phyloP scores from a whole-genome alignment of 2,329 filamentous ascomycete species.

The Ophiostoma sp. region DNA sequence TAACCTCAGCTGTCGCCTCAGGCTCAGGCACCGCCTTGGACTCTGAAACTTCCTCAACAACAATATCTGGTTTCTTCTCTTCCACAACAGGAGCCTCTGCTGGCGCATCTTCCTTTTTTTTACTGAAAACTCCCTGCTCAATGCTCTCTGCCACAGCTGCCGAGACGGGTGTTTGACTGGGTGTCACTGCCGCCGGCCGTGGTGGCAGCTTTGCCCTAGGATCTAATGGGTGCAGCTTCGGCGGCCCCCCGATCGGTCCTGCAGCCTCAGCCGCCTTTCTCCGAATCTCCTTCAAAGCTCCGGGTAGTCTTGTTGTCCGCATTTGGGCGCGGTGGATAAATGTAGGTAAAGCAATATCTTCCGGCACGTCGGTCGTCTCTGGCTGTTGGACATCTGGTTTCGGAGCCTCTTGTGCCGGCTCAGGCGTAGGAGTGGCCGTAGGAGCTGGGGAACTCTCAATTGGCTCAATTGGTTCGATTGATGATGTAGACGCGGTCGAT shows the following conservation, averaged over 20 bases:
- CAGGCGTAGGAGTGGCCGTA: neutral
- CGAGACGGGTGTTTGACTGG: neutral
- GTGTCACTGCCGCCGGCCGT: neutral
- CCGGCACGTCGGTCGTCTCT: neutral
- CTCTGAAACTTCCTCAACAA: neutral
- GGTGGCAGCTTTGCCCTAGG: constrained; percentile 23
- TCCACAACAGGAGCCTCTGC: neutral
- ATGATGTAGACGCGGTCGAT: neutral
- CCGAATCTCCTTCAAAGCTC: constrained; percentile 17
- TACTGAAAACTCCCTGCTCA: constrained; percentile 51
- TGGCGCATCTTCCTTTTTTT: neutral
- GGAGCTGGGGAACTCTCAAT: neutral
- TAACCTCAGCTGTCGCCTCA: too few relatives aligned
- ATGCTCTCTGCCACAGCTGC: constrained; percentile 44
- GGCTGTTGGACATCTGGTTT: neutral
- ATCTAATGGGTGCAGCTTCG: constrained; percentile 30
- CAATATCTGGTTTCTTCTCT: neutral
- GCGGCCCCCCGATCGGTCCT: neutral
- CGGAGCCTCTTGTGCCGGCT: neutral
- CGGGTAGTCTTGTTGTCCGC: constrained; percentile 6
- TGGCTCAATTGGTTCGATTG: neutral
- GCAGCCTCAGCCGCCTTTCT: constrained; percentile 1
- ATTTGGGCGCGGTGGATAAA: constrained; percentile 26
- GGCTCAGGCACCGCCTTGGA: neutral
- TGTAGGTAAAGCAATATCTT: constrained; percentile 25